phyloP scores from a whole-genome alignment of 305 asterid species.

The Solanum hybrid region DNA sequence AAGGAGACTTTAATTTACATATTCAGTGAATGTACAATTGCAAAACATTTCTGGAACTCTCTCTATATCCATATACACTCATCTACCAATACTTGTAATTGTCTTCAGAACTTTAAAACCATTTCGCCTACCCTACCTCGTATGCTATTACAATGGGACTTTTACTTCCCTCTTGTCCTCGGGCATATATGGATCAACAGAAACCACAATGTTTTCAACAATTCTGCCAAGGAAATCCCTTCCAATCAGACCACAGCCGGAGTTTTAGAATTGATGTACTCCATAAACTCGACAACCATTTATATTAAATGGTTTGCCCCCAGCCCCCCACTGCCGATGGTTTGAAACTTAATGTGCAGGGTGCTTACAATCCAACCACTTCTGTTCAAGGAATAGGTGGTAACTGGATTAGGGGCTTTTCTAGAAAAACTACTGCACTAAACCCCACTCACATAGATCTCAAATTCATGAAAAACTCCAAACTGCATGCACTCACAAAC shows the following conservation, averaged over 20 bases:
- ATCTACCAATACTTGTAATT: background rate
- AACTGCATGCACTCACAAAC: background rate
- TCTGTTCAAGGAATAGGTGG: background rate
- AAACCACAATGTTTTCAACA: background rate
- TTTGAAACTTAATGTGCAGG: background rate
- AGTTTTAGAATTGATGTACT: background rate
- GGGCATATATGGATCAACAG: background rate
- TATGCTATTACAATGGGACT: background rate
- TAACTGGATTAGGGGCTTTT: background rate
- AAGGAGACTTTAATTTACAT: background rate
- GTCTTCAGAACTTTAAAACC: background rate
- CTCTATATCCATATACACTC: background rate
- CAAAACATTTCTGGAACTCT: background rate
- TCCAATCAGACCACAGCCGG: background rate
- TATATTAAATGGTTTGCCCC: background rate
- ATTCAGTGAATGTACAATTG: background rate
- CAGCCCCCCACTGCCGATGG: background rate
- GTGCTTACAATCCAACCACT: background rate
- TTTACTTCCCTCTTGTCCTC: background rate
- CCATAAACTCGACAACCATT: background rate
- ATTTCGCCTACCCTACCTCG: background rate
- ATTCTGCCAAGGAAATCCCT: background rate
- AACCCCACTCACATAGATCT: background rate
- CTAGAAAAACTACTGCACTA: background rate
- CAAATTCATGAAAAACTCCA: background rate